phyloP scores from a whole-genome alignment of 2,329 filamentous ascomycete species.

The Fusarium succisae region DNA sequence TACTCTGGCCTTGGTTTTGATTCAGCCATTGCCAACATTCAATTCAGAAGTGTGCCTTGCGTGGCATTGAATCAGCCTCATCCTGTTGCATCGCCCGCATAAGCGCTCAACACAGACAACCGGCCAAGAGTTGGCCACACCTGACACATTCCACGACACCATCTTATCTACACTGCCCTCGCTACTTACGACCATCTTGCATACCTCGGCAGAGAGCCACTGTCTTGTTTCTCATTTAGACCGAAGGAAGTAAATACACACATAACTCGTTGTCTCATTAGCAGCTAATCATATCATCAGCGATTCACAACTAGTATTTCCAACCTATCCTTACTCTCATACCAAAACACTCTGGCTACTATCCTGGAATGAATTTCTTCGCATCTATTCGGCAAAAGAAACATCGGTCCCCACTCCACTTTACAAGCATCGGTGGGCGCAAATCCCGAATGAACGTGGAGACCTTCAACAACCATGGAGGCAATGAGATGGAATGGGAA shows the following conservation, averaged over 20 bases:
- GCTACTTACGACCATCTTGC: neutral
- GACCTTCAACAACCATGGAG: neutral
- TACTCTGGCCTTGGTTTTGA: neutral
- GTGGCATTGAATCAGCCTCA: neutral
- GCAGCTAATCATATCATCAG: neutral
- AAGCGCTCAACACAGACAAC: neutral
- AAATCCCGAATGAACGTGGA: neutral
- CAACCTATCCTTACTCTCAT: too few relatives aligned
- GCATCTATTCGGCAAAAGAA: neutral
- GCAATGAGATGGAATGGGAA: neutral
- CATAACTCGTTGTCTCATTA: neutral
- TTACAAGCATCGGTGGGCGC: neutral
- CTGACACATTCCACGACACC: neutral
- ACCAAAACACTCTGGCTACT: neutral
- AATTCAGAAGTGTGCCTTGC: neutral
- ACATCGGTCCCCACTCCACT: neutral
- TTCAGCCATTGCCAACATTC: neutral
- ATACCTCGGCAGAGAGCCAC: neutral
- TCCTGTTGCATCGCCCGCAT: neutral
- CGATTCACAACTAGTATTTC: neutral
- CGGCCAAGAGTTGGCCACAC: neutral
- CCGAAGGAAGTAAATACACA: neutral
- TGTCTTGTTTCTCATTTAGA: rapidly evolving
- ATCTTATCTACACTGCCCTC: neutral
- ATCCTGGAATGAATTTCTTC: rapidly evolving